Evolutionary conservation across 2,329 filamentous ascomycete species (phyloP), one percentile per base, ranked within the genome.

Genomic region (Monosporascus sp.): DNA sequence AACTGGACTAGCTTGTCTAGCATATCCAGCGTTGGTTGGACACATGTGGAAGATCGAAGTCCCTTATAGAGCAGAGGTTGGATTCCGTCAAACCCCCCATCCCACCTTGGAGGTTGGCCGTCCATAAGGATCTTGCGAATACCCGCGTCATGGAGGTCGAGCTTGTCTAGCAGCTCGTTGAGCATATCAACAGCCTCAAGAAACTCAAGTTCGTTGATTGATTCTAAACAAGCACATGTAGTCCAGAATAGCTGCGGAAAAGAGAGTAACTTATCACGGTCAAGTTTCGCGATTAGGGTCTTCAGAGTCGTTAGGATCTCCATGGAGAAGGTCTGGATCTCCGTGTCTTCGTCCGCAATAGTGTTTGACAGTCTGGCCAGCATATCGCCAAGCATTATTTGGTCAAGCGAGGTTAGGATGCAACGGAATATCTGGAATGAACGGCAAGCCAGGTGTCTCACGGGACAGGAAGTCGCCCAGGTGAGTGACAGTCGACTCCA

Each of bases 231-330:
- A 11, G 94, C 94, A 63, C 92, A 97, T 0, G 90, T 96, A 0
- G 93, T 96, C 95, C 95, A 99, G 71, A 99, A 97, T 1, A 99
- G 76, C 64, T 97, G 93, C 2, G 94, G 94, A 59, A 96, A 97
- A n/a, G 85, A 84, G 47, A 96, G 72, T 2, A 99, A 78, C 66
- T 92, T 88, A 38, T 88, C 82, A 0, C 88, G 79, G 20, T 92
- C 86, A 27, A 97, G 75, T 52, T 93, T 94, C 59, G 85, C 82
- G 53, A 99, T 96, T 45, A 99, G 87, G 0, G 91, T 91, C 65
- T 95, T 92, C 49, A 99, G 71, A 0, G 95, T 99, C 0, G 92
- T 97, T 50, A 99, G 72, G 53, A 99, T 97, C 67, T 99, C 95
- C 87, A 97, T 93, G 0, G 94, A 95, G 65, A 99, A 99, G 0